Conservation (phyloP, 2,329 filamentous ascomycete genomes). For the Claviceps quebecensis region DNA sequence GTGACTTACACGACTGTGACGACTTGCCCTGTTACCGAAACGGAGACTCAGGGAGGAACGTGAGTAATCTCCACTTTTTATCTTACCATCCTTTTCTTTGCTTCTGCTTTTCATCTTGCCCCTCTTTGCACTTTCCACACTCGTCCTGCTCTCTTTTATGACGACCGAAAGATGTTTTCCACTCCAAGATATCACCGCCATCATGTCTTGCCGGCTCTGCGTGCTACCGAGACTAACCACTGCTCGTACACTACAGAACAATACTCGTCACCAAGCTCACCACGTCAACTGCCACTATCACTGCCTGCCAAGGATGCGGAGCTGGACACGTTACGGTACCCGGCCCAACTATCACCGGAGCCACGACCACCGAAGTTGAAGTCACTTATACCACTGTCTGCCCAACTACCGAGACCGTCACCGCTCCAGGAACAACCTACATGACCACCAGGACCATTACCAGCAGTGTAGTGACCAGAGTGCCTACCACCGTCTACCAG, state of each 20-base stretch:
- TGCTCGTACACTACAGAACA: conserved; percentile 16
- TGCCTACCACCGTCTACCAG: conserved; percentile 17
- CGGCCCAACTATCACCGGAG: conserved; percentile 17
- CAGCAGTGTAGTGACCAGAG: conserved; percentile 15
- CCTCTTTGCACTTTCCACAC: background rate
- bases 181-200: background rate
- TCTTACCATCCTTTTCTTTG: background rate
- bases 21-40: conserved; percentile 31
- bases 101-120: background rate
- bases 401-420: conserved; percentile 22
- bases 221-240: background rate
- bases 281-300: conserved; percentile 30
- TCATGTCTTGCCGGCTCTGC: background rate
- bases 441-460: conserved; percentile 13
- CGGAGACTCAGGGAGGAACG: conserved; percentile 25
- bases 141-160: too few species aligned
- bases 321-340: conserved; percentile 22
- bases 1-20: conserved; percentile 28
- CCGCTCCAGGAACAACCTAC: conserved; percentile 19
- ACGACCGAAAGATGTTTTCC: too few species aligned
- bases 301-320: conserved; percentile 23
- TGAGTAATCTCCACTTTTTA: conserved; percentile 15
- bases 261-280: conserved; percentile 27
- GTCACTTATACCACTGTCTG: conserved; percentile 26
- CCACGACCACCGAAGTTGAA: conserved; percentile 19